Evolutionary conservation across 768 basidiomycete species (phyloP).

Genomic region (Tricholoma sp.): DNA sequence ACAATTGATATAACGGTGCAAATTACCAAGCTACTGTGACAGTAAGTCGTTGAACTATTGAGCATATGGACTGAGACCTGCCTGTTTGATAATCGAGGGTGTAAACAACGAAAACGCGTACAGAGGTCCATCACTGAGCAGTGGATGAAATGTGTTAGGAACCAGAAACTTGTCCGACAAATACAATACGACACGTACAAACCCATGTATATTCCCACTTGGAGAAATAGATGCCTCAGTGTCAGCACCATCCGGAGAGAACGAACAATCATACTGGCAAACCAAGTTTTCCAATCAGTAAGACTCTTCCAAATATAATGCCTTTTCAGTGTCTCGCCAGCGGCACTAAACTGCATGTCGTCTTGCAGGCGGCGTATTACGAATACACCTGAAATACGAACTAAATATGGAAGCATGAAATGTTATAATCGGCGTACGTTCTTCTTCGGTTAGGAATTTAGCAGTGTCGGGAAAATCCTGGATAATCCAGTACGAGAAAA

Average conservation of each 20-base stretch:
- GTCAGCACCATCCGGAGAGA: background rate
- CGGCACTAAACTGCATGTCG: conserved; percentile 63
- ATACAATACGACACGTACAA: conserved; percentile 37
- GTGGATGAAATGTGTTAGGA: background rate
- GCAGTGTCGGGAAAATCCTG: conserved; percentile 77
- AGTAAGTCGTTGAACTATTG: background rate
- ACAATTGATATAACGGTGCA: background rate
- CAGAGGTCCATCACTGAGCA: conserved; percentile 46
- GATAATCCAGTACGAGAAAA: conserved; percentile 66
- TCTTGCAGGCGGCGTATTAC: conserved; percentile 60
- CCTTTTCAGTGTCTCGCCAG: conserved; percentile 48
- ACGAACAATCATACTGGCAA: conserved; percentile 42
- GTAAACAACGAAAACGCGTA: conserved; percentile 50
- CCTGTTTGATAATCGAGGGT: conserved; percentile 54
- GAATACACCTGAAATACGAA: conserved; percentile 42
- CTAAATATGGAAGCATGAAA: background rate
- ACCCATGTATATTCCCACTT: conserved; percentile 70
- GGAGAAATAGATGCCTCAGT: conserved; percentile 1
- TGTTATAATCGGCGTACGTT: conserved; percentile 35
- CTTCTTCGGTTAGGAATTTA: conserved; percentile 59
- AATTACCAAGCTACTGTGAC: conserved; percentile 29
- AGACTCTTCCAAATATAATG: conserved; percentile 58
- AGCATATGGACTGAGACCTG: conserved; percentile 19
- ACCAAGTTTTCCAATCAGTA: conserved; percentile 68
- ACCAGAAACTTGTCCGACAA: conserved; percentile 1